Evolutionary conservation across 805 yeast genomes (phyloP), one percentile per base, ranked within the genome.

Genomic region (Alloascoidea hylecoeti): DNA sequence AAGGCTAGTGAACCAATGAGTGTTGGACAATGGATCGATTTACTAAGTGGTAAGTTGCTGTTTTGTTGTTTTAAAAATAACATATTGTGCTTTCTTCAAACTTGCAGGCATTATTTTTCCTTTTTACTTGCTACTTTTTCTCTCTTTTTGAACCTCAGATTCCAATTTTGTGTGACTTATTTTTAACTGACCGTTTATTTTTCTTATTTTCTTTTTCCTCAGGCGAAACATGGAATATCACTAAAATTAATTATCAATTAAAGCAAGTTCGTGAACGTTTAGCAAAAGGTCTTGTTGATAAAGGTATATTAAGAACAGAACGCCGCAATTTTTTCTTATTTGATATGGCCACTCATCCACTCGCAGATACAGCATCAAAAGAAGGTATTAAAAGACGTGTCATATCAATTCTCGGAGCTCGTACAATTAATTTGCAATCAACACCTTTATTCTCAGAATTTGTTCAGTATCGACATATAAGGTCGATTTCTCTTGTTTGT

Each of bases 341-440:
- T 50, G 98, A 92, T 58, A 92, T 92, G 96, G 95, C 98, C 18
- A 92, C 98, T 5, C 98, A 94, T 58, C 98, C 98, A 4, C 73
- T 92, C 12, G 79, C 88, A 19, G 98, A 92, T 57, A 70, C 79
- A 34, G 63, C 75, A 45, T 77, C 94, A 37, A 92, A 92, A 59
- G 94, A 84, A 47, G 75, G 77, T 39, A 70, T 92, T 40, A 75
- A 77, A 40, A 68, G 75, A 42, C 72, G 96, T 49, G 73, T 85
- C 17, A 62, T 86, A 44, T 68, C 70, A 35, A 54, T 85, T 37
- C 65, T 92, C 48, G 75, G 84, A 4, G 65, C 78, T 27, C 75
- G 95, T 59, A 81, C 79, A 38, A 69, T 80, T 47, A 68, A 66
- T 41, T 51, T 78, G 18, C 64, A 61, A 34, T 63, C 61, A 46